phyloP scores from a whole-genome alignment of 1,284 basidiomycete species.

The Fistulinella staudtii region DNA sequence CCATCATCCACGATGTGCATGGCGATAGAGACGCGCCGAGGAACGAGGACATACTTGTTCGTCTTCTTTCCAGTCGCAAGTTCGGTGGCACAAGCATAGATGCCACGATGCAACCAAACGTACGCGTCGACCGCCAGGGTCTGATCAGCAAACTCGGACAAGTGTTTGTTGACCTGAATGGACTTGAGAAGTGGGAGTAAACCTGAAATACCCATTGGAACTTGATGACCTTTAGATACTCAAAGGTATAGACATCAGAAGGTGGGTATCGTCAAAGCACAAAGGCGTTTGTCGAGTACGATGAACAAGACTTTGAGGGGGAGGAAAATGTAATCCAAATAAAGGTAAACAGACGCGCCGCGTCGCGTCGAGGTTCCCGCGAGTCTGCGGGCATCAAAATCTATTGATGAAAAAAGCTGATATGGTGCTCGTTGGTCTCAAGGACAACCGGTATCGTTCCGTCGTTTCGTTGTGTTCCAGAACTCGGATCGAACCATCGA shows the following conservation, averaged over 20 bases:
- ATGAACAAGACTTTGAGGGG: neutral
- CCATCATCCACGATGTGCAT: too few species aligned
- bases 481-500: too few species aligned
- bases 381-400: too few species aligned
- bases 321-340: slow-evolving; percentile 16
- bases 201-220: slow-evolving; percentile 90
- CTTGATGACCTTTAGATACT: neutral
- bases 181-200: slow-evolving; percentile 90
- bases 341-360: slow-evolving; percentile 30
- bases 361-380: too few species aligned
- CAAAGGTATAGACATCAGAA: slow-evolving; percentile 2
- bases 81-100: slow-evolving; percentile 89
- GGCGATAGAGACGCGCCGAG: too few species aligned
- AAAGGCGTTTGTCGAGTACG: neutral
- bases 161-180: slow-evolving; percentile 73
- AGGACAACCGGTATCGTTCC: too few species aligned
- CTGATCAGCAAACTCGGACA: slow-evolving; percentile 80
- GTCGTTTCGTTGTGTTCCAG: too few species aligned
- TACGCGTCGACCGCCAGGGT: slow-evolving; percentile 86
- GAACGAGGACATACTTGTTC: slow-evolving; percentile 77
- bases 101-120: slow-evolving; percentile 96
- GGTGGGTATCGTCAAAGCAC: neutral
- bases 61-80: slow-evolving; percentile 83
- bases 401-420: too few species aligned
- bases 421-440: too few species aligned